Evolutionary conservation across 1,284 basidiomycete species (phyloP).

Genomic region (Ceratobasidium papillatum): DNA sequence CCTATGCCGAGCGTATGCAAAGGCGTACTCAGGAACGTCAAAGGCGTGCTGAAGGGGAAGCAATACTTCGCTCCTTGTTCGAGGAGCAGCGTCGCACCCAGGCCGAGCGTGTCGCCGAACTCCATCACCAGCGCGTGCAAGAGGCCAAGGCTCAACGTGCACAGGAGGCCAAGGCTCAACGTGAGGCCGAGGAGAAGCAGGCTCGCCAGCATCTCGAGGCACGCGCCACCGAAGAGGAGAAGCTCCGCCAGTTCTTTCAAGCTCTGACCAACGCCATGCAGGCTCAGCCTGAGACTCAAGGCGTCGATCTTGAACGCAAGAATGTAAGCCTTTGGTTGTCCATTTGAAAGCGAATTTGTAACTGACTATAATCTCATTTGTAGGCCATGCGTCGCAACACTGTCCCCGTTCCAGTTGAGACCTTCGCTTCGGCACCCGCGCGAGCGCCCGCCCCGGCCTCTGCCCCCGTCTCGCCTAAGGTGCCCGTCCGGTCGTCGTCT

Average conservation of each 20-base stretch:
- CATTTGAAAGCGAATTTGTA: neutral
- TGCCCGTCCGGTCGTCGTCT: constrained; percentile 1
- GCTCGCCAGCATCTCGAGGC: constrained; percentile 23
- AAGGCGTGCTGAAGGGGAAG: constrained; percentile 17
- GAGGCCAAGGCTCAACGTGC: constrained; percentile 27
- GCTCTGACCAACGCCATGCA: constrained; percentile 7
- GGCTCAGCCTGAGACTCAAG: neutral
- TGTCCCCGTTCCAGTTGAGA: constrained; percentile 5
- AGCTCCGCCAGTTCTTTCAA: constrained; percentile 22
- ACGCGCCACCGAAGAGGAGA: constrained; percentile 23
- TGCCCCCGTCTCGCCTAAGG: neutral
- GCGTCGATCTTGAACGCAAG: constrained; percentile 31
- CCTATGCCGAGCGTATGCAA: constrained; percentile 29
- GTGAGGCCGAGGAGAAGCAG: constrained; percentile 4
- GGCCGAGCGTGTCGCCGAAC: constrained; percentile 22
- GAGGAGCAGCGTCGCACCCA: constrained; percentile 33
- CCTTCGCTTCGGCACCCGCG: neutral
- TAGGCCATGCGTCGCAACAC: constrained; percentile 19
- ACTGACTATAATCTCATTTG: constrained; percentile 20
- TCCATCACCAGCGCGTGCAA: constrained; percentile 2
- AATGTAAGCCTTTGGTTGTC: constrained; percentile 3
- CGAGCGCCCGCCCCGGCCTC: constrained; percentile 10
- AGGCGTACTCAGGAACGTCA: constrained; percentile 14
- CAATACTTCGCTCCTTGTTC: constrained; percentile 4
- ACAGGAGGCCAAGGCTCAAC: constrained; percentile 24